Percentiles rank a stretch among this genome's conserved stretches.
Evolutionary conservation across 176 grass and related monocot genomes (phyloP).

Genomic region (Ensete ventricosum): DNA sequence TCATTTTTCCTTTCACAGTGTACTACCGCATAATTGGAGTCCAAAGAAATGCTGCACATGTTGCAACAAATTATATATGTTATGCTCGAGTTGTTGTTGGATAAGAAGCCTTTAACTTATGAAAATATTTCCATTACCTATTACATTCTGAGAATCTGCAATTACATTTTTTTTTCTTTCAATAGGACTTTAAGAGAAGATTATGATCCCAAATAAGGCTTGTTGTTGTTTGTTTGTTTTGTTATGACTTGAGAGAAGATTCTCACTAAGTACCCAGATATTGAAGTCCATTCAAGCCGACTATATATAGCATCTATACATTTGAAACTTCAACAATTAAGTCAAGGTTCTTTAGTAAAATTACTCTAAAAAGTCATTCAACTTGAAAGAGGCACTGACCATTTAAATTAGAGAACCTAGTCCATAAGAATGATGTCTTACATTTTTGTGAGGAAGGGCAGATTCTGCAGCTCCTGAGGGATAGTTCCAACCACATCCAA

Average conservation of each 20-base stretch:
- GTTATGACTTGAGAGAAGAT: no score
- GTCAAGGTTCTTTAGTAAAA: not conserved
- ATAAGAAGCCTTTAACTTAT: not conserved
- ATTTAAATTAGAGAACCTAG: not conserved
- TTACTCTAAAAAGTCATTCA: not conserved
- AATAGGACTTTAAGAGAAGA: no score
- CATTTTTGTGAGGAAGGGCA: slow-evolving; percentile 1
- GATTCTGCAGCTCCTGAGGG: slow-evolving; percentile 10
- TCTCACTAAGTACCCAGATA: no score
- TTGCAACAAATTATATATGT: no score
- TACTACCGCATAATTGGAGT: not conserved
- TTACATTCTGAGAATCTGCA: not conserved
- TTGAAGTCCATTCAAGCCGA: not conserved
- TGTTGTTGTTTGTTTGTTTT: no score
- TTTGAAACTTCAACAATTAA: not conserved
- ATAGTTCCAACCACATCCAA: not conserved
- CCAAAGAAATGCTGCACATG: not conserved
- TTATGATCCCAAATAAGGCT: no score
- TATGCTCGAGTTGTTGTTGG: not conserved
- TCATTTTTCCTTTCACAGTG: not conserved
- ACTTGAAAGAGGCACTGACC: not conserved
- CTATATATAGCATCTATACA: not conserved
- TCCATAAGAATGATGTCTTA: not conserved
- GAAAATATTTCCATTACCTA: not conserved
- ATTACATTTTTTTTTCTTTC: not conserved